Evolutionary conservation across 495 filamentous ascomycete genomes (phyloP), one percentile per base, ranked within the genome.

Genomic region (Astrothelium subdiscretum): DNA sequence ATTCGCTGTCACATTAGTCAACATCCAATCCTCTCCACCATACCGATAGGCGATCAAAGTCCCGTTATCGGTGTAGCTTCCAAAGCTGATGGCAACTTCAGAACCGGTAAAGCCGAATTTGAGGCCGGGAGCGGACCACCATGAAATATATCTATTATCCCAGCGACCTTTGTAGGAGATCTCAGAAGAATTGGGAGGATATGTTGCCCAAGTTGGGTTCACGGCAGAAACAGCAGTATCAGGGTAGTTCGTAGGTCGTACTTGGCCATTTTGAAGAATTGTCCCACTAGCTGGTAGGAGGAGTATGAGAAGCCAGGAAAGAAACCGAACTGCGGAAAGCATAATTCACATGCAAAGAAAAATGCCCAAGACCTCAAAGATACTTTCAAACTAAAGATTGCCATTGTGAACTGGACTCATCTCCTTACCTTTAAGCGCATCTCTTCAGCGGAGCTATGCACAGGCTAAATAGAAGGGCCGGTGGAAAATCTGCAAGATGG

Each of bases 131-230:
- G 81, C 82, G 38, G 78, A 81, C 83, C 76, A 85, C 82, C 83
- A 88, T 1, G 83, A 87, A 57, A 85, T 78, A 64, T 84, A 77
- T 60, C 83, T 77, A 22, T 80, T 82, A 72, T 88, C 85, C 85
- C 85, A 88, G 51, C 85, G 77, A 2, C 85, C 85, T 67, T 87
- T 85, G 74, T 87, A 88, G 0, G 83, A 81, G n/a, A 88, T 75
- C 66, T 88, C 83, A 1, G 75, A 67, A 0, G 80, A 78, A 69
- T 83, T 76, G 1, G 82, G 75, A 3, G 72, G 72, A 66, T 86
- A 88, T 1, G 72, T 82, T 26, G 63, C 76, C 79, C 79, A 80
- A 60, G 65, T 64, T 31, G 29, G 15, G 32, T 38, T 51, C 12
- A 70, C 62, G 3, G 68, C 63, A 57, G 80, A 70, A 31, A 82